A percentile compares a stretch with the other conserved stretches of the same genome.
phyloP scores from a whole-genome alignment of 495 filamentous ascomycete species.

The Penicillium nucicola region DNA sequence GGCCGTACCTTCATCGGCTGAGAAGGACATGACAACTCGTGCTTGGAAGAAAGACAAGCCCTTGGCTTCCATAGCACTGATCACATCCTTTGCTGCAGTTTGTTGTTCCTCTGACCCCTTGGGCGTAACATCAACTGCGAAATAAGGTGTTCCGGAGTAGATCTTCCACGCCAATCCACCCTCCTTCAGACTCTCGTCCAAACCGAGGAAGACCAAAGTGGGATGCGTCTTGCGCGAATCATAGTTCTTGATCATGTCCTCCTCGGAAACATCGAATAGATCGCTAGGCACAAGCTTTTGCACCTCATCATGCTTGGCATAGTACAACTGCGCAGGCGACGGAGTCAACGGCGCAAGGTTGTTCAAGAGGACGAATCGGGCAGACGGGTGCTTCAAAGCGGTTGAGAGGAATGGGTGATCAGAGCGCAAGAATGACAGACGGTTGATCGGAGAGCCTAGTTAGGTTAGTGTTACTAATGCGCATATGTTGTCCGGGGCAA shows the following conservation, averaged over 20 bases:
- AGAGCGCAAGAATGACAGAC: slow-evolving; percentile 79
- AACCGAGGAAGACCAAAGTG: slow-evolving; percentile 78
- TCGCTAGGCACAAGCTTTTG: slow-evolving; percentile 65
- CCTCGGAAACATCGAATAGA: slow-evolving; percentile 69
- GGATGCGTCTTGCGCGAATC: slow-evolving; percentile 68
- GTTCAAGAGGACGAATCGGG: slow-evolving; percentile 74
- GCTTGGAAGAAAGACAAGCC: slow-evolving; percentile 59
- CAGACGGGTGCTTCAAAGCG: slow-evolving; percentile 68
- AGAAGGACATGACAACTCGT: slow-evolving; percentile 55
- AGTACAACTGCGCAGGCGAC: slow-evolving; percentile 54
- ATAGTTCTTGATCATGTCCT: slow-evolving; percentile 66
- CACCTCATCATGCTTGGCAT: slow-evolving; percentile 61
- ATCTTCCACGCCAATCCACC: slow-evolving; percentile 50
- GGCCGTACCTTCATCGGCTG: slow-evolving; percentile 56
- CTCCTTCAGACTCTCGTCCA: slow-evolving; percentile 65
- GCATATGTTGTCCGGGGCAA: slow-evolving; percentile 4
- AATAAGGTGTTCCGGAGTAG: slow-evolving; percentile 77
- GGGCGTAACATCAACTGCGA: slow-evolving; percentile 86
- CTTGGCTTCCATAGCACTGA: slow-evolving; percentile 55
- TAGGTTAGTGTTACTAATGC: slow-evolving; percentile 4
- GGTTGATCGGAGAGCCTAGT: slow-evolving; percentile 67
- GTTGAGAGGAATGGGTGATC: slow-evolving; percentile 75
- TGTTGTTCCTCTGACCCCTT: slow-evolving; percentile 53
- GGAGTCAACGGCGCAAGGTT: slow-evolving; percentile 72
- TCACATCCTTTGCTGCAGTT: slow-evolving; percentile 40